Conservation (phyloP, 2,329 filamentous ascomycete species). For the Colletotrichum gloeosporioides region DNA sequence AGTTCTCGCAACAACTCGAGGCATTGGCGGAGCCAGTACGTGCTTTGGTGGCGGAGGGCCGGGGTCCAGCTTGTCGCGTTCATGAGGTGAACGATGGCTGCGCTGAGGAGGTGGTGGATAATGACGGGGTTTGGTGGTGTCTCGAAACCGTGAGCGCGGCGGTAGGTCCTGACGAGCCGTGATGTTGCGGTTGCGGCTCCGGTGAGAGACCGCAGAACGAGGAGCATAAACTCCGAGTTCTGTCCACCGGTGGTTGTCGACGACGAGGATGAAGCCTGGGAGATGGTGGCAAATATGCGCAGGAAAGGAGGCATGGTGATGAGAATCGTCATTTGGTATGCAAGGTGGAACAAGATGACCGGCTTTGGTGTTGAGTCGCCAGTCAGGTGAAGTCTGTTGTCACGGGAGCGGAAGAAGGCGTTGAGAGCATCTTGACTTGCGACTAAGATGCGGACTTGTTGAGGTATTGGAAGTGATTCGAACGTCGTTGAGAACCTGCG, state of each 20-base stretch:
- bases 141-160: conserved; percentile 12
- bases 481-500: conserved; percentile 18
- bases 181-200: conserved; percentile 14
- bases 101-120: conserved; percentile 23
- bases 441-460: conserved; percentile 20
- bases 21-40: conserved; percentile 20
- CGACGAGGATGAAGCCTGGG: background rate
- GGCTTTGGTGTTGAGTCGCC: conserved; percentile 17
- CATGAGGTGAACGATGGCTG: conserved; percentile 22
- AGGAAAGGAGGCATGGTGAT: conserved; percentile 23
- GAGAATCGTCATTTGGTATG: conserved; percentile 23
- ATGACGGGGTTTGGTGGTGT: conserved; percentile 18
- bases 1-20: conserved; percentile 15
- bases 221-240: conserved; percentile 13
- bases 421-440: conserved; percentile 21
- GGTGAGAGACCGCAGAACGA: conserved; percentile 20
- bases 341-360: conserved; percentile 20
- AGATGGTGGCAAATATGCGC: conserved; percentile 16
- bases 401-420: conserved; percentile 18
- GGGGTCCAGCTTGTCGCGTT: conserved; percentile 18
- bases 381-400: conserved; percentile 5
- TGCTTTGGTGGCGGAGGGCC: conserved; percentile 17
- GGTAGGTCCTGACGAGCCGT: conserved; percentile 16
- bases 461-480: conserved; percentile 19
- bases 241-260: background rate